Evolutionary conservation across 2,329 filamentous ascomycete genomes (phyloP).

Genomic region (Pezicula radicicola): DNA sequence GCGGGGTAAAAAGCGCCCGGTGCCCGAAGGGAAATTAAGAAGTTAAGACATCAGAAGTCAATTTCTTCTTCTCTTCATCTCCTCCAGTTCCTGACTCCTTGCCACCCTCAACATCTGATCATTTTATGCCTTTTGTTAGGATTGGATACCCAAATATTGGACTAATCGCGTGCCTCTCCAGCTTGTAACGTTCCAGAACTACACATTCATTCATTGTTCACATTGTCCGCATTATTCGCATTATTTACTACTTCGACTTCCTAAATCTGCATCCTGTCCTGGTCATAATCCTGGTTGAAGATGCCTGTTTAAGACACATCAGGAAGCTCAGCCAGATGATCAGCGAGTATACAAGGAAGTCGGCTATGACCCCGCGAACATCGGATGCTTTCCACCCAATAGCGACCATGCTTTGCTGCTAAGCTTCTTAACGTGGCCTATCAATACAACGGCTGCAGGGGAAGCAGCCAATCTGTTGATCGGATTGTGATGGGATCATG

Average conservation of each 20-base stretch:
- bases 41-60: too few species aligned
- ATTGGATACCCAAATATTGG: too few species aligned
- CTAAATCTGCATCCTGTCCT: neutral
- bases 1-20: too few species aligned
- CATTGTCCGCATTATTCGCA: too few species aligned
- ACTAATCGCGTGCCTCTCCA: neutral
- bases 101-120: too few species aligned
- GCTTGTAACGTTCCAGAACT: neutral
- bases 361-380: neutral
- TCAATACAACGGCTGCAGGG: slow-evolving; percentile 3
- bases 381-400: neutral
- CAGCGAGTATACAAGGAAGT: neutral
- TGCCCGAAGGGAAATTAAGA: too few species aligned
- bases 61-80: too few species aligned
- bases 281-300: neutral
- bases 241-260: too few species aligned
- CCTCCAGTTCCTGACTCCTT: too few species aligned
- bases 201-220: too few species aligned
- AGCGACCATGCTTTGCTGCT: neutral
- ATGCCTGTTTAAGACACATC: neutral
- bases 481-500: neutral
- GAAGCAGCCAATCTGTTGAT: slow-evolving; percentile 14
- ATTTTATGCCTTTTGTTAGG: too few species aligned
- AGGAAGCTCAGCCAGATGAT: slow-evolving; percentile 1
- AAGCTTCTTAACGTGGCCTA: neutral